Base-by-base conservation (phyloP, 2,329 filamentous ascomycete genomes). In the Ceratocystis eucalypticola region DNA sequence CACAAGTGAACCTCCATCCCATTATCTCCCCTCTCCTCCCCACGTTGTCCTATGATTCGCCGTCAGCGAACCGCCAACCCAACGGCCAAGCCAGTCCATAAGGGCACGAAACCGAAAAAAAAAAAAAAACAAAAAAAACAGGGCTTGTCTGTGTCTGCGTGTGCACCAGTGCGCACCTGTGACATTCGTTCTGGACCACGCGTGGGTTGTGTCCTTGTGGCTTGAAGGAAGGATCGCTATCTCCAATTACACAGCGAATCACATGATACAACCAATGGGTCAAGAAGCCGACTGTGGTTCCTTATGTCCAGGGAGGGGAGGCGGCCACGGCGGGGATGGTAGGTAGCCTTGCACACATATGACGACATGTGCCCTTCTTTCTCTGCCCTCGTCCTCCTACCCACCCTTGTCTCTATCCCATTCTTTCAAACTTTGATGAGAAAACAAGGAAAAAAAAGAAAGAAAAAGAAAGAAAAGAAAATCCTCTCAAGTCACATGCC, bases 1-100 rank as follows among this genome's bases (percentile, higher is more conserved):
- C 37, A 41, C 37, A 41, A 41, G 10, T 25, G 8, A 20, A 20
- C 48, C n/a, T 10, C n/a, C 8, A 10, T 20, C n/a, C 22, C 48
- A 10, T 1, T 12, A 10, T n/a, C 17, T n/a, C 46, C 22, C 17
- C 25, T 57, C 28, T 30, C 25, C 53, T 28, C 28, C 22, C 53
- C 53, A 57, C 53, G 53, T 57, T 57, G 53, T 57, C 28, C 30
- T 33, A 28, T 57, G 53, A 57, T 57, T 57, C 53, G 53, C 28
- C 25, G 30, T 17, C 7, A 55, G 25, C 12, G 22, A 55, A 5
- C 50, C 37, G 12, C 37, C 10, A 41, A 55, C 20, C 5, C 17
- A 17, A 20, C n/a, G 17, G 45, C 15, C 15, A 20, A 48, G 20
- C 37, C 37, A 41, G 8, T 3, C 10, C 17, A 48, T 4, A 48